Evolutionary conservation across 1,139 yeast species (phyloP).

Genomic region (Lodderomyces elongisporus): DNA sequence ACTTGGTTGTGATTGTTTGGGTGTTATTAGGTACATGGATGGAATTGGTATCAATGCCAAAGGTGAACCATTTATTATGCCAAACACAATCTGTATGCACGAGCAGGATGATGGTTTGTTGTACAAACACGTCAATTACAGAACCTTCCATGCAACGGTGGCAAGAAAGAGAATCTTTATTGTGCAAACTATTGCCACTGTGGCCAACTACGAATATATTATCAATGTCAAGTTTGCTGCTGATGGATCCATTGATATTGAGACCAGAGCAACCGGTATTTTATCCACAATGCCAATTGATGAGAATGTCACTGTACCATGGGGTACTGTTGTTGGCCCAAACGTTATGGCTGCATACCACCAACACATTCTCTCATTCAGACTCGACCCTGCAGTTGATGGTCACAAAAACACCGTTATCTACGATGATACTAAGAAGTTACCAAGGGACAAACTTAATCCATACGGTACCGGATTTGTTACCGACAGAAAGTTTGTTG

Average conservation of each 20-base stretch:
- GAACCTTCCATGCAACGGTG: constrained; percentile 68
- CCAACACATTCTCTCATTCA: constrained; percentile 78
- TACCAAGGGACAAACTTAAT: constrained; percentile 57
- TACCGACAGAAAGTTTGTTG: constrained; percentile 59
- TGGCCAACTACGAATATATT: constrained; percentile 85
- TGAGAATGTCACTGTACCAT: constrained; percentile 65
- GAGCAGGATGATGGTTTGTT: constrained; percentile 77
- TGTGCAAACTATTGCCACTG: constrained; percentile 83
- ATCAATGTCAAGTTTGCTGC: constrained; percentile 73
- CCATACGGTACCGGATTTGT: constrained; percentile 75
- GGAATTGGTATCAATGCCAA: constrained; percentile 53
- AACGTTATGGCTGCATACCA: constrained; percentile 86
- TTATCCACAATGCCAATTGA: constrained; percentile 82
- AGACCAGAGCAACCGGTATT: constrained; percentile 87
- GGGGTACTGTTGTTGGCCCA: constrained; percentile 85
- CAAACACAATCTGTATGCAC: constrained; percentile 82
- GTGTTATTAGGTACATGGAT: constrained; percentile 77
- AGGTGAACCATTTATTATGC: constrained; percentile 63
- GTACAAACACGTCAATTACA: constrained; percentile 80
- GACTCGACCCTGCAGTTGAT: constrained; percentile 85
- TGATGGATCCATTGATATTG: constrained; percentile 79
- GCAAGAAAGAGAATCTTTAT: constrained; percentile 85
- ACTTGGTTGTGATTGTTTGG: constrained; percentile 87
- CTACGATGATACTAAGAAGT: constrained; percentile 66
- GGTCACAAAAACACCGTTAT: constrained; percentile 78